These are phyloP conservation scores for Didymella pinodella DNA, from an alignment of 2,329 filamentous ascomycete genomes.

Conservation along the genomic window DNA sequence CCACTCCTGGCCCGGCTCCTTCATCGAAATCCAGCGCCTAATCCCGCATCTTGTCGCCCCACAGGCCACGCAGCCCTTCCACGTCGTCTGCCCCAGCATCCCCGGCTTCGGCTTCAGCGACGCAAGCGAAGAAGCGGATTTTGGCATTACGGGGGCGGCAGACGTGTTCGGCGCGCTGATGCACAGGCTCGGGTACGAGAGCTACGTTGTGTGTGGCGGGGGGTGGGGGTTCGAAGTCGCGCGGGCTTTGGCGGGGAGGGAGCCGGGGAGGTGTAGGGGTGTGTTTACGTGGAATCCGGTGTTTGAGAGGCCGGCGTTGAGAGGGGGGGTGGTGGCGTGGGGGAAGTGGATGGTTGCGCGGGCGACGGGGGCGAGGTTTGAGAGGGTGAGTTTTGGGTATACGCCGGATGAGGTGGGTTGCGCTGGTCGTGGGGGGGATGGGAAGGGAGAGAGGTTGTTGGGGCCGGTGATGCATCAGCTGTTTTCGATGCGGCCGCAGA, in stretches of 20 bases:
- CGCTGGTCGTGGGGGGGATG: not conserved
- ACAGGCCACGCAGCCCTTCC: conserved; percentile 58
- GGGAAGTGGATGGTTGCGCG: conserved; percentile 64
- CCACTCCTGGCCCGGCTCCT: conserved; percentile 71
- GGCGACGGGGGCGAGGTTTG: conserved; percentile 51
- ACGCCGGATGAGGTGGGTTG: conserved; percentile 50
- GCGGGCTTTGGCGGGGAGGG: conserved; percentile 57
- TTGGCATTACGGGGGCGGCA: conserved; percentile 63
- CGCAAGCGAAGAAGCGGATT: conserved; percentile 60
- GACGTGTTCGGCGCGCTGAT: conserved; percentile 67
- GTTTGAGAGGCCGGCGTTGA: conserved; percentile 59
- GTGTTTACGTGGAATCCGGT: conserved; percentile 68
- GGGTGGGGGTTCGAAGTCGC: conserved; percentile 58
- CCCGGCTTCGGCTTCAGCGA: conserved; percentile 74
- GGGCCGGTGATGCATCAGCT: conserved; percentile 35
- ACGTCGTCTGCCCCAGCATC: conserved; percentile 71
- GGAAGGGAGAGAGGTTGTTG: conserved; percentile 1
- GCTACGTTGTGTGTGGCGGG: conserved; percentile 66
- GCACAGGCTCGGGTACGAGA: conserved; percentile 65
- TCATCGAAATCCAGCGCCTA: conserved; percentile 65
- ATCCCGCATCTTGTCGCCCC: conserved; percentile 51
- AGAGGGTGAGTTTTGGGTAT: conserved; percentile 65
- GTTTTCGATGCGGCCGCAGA: conserved; percentile 47
- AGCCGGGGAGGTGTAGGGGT: conserved; percentile 63
- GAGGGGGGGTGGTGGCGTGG: conserved; percentile 59